A percentile compares a stretch with the other conserved stretches of the same genome.
Conservation (phyloP, 257 asterid genomes). For the Petunia axillaris region DNA sequence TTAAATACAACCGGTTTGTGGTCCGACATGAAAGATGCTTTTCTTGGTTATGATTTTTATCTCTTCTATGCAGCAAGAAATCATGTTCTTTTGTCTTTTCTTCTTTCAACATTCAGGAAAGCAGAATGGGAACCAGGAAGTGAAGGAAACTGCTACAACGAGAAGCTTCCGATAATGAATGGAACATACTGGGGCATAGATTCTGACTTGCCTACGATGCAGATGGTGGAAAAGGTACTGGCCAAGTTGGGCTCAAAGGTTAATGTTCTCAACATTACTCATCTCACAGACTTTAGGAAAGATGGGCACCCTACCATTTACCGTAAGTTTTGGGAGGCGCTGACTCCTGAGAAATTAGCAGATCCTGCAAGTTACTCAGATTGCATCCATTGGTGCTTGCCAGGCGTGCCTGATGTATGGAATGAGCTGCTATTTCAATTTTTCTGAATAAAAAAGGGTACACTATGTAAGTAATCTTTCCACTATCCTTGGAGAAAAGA, state of each 20-base stretch:
- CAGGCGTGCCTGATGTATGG: slow-evolving; percentile 94
- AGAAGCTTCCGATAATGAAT: slow-evolving; percentile 62
- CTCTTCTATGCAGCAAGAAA: neutral
- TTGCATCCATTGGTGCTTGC: slow-evolving; percentile 96
- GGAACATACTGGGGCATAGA: slow-evolving; percentile 73
- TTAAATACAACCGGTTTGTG: neutral
- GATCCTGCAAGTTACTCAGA: slow-evolving; percentile 83
- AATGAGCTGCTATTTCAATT: slow-evolving; percentile 78
- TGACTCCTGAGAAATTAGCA: slow-evolving; percentile 53
- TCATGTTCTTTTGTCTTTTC: neutral
- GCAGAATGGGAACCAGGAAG: slow-evolving; percentile 72
- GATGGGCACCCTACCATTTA: slow-evolving; percentile 91
- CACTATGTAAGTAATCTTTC: slow-evolving; percentile 19
- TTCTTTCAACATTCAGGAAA: slow-evolving; percentile 50
- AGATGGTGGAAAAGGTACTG: slow-evolving; percentile 63
- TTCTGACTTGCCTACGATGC: slow-evolving; percentile 78
- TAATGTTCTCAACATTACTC: slow-evolving; percentile 70
- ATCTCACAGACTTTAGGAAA: slow-evolving; percentile 85
- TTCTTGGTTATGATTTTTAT: neutral
- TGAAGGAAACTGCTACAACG: slow-evolving; percentile 82
- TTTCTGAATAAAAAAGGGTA: slow-evolving; percentile 38
- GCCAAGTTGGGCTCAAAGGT: slow-evolving; percentile 65
- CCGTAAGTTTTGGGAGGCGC: slow-evolving; percentile 90
- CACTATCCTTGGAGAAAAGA: neutral
- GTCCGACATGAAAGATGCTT: slow-evolving; percentile 9